Evolutionary conservation across 306 rosid genomes (phyloP).

Genomic region (Senna tora): DNA sequence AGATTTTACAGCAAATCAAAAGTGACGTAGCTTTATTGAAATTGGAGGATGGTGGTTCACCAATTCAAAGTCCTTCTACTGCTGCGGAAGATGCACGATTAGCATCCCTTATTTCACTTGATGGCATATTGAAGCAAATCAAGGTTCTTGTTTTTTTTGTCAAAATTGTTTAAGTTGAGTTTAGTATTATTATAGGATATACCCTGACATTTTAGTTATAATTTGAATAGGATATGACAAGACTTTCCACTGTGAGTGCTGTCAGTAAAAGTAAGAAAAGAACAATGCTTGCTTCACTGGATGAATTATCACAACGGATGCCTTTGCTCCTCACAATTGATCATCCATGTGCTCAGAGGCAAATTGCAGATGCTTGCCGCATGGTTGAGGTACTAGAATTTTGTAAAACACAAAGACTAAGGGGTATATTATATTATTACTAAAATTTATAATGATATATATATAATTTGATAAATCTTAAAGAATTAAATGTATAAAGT

Average conservation of each 20-base stretch:
- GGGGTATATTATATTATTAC: no score
- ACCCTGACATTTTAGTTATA: slow-evolving; percentile 5
- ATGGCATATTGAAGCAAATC: slow-evolving; percentile 75
- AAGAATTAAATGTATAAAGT: no score
- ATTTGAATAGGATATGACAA: slow-evolving; percentile 58
- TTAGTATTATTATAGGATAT: slow-evolving; percentile 6
- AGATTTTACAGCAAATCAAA: slow-evolving; percentile 86
- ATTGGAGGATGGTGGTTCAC: slow-evolving; percentile 69
- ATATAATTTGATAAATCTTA: no score
- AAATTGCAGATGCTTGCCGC: slow-evolving; percentile 64
- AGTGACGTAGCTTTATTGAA: slow-evolving; percentile 64
- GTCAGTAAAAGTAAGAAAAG: slow-evolving; percentile 67
- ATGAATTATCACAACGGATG: slow-evolving; percentile 70
- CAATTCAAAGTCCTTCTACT: slow-evolving; percentile 68
- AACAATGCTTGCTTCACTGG: slow-evolving; percentile 66
- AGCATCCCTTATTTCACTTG: slow-evolving; percentile 86
- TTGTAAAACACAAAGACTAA: no score
- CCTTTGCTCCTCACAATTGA: slow-evolving; percentile 85
- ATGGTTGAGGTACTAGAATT: slow-evolving; percentile 80
- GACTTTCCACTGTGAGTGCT: slow-evolving; percentile 58
- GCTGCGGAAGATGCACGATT: slow-evolving; percentile 85
- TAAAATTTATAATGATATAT: no score
- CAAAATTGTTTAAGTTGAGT: slow-evolving; percentile 19
- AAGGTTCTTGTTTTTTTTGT: slow-evolving; percentile 53
- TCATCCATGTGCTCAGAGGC: slow-evolving; percentile 77